These are phyloP conservation scores for Boechera divaricarpa DNA, from an alignment of 345 rosid species.

Conservation along the genomic window DNA sequence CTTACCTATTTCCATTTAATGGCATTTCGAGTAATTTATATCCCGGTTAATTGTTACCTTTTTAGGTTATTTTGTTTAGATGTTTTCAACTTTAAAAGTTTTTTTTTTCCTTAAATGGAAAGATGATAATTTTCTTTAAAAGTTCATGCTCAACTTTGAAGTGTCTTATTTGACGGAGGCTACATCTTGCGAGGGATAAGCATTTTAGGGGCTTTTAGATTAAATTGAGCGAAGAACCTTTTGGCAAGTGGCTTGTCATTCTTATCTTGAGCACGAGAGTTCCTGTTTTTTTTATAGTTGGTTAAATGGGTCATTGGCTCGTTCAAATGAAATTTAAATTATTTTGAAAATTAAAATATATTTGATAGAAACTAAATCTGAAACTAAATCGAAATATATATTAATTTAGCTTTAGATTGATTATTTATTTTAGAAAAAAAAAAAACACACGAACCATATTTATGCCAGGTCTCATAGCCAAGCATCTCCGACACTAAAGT, in stretches of 20 bases:
- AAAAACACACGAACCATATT: too few relatives aligned
- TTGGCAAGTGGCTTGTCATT: not conserved
- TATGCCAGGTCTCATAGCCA: too few relatives aligned
- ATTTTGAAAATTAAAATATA: too few relatives aligned
- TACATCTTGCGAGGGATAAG: not conserved
- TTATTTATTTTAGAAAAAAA: too few relatives aligned
- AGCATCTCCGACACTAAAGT: too few relatives aligned
- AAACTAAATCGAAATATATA: too few relatives aligned
- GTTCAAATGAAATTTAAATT: too few relatives aligned
- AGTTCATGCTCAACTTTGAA: constrained; percentile 1
- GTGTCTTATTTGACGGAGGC: not conserved
- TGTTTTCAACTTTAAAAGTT: not conserved
- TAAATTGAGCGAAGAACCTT: not conserved
- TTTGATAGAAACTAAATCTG: too few relatives aligned
- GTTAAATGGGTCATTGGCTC: too few relatives aligned
- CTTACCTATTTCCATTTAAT: constrained; percentile 19
- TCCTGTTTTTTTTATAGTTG: not conserved
- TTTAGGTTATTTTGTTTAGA: not conserved
- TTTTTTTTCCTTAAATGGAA: not conserved
- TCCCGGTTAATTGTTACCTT: constrained; percentile 10
- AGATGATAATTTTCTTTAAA: not conserved
- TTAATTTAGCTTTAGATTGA: too few relatives aligned
- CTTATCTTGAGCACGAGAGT: constrained; percentile 8
- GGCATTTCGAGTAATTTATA: constrained; percentile 13
- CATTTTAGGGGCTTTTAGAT: not conserved